Evolutionary conservation across 805 yeast genomes (phyloP).

Genomic region (Groenewaldozyma salmanticensis): DNA sequence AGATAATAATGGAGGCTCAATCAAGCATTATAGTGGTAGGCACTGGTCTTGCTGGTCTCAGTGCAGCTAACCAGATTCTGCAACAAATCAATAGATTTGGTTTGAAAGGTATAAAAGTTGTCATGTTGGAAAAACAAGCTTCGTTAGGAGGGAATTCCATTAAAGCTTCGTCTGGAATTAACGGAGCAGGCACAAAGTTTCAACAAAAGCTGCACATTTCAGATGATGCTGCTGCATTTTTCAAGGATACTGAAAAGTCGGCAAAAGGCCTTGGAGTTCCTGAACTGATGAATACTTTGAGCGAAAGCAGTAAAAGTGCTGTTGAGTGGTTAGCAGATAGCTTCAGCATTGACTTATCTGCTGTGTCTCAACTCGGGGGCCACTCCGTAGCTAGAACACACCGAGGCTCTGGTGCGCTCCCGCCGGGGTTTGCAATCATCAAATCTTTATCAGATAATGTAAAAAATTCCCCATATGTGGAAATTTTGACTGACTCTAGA

Average conservation of each 20-base stretch:
- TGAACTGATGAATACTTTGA: conserved; percentile 47
- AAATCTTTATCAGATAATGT: conserved; percentile 32
- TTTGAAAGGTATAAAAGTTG: conserved; percentile 41
- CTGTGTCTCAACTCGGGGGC: conserved; percentile 73
- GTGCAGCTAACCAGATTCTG: conserved; percentile 50
- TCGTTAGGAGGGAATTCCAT: conserved; percentile 57
- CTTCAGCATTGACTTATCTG: conserved; percentile 51
- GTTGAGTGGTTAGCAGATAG: conserved; percentile 63
- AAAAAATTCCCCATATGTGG: not conserved
- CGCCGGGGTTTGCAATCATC: conserved; percentile 60
- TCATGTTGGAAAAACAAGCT: conserved; percentile 43
- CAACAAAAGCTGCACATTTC: conserved; percentile 41
- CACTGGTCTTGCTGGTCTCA: conserved; percentile 55
- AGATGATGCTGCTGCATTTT: conserved; percentile 53
- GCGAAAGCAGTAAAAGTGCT: conserved; percentile 55
- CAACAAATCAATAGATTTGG: conserved; percentile 13
- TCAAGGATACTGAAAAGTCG: conserved; percentile 56
- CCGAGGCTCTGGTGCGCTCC: conserved; percentile 52
- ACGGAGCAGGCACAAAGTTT: conserved; percentile 60
- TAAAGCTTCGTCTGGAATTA: conserved; percentile 59
- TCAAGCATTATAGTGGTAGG: conserved; percentile 33
- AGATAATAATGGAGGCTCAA: no score
- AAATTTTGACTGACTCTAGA: not conserved
- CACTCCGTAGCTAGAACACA: conserved; percentile 76
- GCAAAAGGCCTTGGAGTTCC: conserved; percentile 54